A percentile compares a stretch with the other conserved stretches of the same genome.
Conservation (phyloP, 2,329 filamentous ascomycete species). For the Colletotrichum melonis region DNA sequence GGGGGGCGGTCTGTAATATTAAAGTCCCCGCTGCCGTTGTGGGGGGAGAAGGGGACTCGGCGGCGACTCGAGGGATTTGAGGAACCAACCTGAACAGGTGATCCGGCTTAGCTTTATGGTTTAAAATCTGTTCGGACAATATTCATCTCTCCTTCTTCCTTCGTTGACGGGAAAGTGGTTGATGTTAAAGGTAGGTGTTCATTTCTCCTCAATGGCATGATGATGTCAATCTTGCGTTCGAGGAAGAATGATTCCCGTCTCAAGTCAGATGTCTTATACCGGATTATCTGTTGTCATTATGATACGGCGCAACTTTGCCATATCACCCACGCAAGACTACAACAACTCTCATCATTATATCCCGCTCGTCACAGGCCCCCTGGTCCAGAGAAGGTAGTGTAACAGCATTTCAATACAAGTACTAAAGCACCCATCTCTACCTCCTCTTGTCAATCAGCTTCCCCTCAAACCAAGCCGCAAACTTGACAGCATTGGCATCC, state of each 20-base stretch:
- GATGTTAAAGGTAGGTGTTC: background rate
- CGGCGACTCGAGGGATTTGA: background rate
- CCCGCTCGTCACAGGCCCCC: background rate
- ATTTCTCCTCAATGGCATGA: background rate
- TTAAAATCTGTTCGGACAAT: background rate
- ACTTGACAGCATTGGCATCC: slow-evolving; percentile 11
- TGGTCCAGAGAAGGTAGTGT: background rate
- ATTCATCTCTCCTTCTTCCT: background rate
- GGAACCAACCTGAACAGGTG: background rate
- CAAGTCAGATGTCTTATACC: background rate
- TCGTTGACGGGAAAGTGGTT: background rate
- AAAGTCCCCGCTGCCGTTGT: slow-evolving; percentile 15
- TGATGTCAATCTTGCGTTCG: background rate
- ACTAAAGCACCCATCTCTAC: background rate
- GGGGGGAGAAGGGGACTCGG: background rate
- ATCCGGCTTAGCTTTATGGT: background rate
- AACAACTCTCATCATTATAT: background rate
- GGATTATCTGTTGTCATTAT: background rate
- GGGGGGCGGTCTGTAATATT: slow-evolving; percentile 4
- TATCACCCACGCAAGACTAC: background rate
- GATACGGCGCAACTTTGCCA: background rate
- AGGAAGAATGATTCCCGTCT: background rate
- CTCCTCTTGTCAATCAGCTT: slow-evolving; percentile 3
- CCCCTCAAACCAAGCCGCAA: slow-evolving; percentile 22
- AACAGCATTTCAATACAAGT: background rate